Conservation (phyloP, 2,329 filamentous ascomycete genomes). For the Ceratocystis destructans region DNA sequence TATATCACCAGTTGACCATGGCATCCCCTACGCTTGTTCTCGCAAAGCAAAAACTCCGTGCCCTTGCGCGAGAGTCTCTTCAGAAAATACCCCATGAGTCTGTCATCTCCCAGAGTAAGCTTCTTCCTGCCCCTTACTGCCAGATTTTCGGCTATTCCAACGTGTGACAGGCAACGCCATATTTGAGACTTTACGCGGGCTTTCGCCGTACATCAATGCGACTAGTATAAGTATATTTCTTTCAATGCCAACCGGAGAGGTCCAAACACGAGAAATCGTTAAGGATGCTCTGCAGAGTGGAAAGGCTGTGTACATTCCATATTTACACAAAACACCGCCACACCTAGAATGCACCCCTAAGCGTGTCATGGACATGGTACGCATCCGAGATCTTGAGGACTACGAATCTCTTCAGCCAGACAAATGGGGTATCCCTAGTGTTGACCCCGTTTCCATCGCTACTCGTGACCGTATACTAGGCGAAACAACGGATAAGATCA, state of each 20-base stretch:
- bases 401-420: slow-evolving; percentile 66
- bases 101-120: slow-evolving; percentile 53
- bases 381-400: slow-evolving; percentile 57
- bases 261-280: slow-evolving; percentile 73
- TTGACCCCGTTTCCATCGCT: slow-evolving; percentile 50
- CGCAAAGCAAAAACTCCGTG: slow-evolving; percentile 65
- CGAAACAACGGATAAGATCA: slow-evolving; percentile 35
- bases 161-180: slow-evolving; percentile 45
- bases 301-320: slow-evolving; percentile 85
- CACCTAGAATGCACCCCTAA: slow-evolving; percentile 39
- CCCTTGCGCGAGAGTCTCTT: slow-evolving; percentile 53
- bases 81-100: slow-evolving; percentile 47
- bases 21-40: slow-evolving; percentile 38
- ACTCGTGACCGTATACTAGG: slow-evolving; percentile 61
- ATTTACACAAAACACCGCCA: slow-evolving; percentile 53
- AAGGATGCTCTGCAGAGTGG: slow-evolving; percentile 60
- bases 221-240: slow-evolving; percentile 72
- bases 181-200: slow-evolving; percentile 48
- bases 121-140: not conserved
- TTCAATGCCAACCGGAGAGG: slow-evolving; percentile 79
- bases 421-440: slow-evolving; percentile 88
- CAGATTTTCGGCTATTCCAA: not conserved
- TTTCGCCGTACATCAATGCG: slow-evolving; percentile 64
- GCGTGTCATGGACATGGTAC: slow-evolving; percentile 88
- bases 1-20: slow-evolving; percentile 28